Evolutionary conservation across 495 filamentous ascomycete genomes (phyloP), one percentile per base, ranked within the genome.

Genomic region (Xylaria flabelliformis): DNA sequence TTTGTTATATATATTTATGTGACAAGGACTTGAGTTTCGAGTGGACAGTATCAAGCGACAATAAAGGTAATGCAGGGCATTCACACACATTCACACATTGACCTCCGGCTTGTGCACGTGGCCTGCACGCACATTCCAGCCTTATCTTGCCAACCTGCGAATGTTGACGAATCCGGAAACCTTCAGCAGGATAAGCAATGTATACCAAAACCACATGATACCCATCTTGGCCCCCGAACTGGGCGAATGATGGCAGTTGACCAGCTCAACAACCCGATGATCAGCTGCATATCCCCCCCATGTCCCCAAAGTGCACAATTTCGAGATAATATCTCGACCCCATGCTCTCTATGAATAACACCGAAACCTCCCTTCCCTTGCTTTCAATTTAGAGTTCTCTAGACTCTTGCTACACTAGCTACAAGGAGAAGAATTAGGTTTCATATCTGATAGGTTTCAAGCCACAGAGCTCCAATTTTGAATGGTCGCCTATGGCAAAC

Each of bases 101-200:
- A 46, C 9, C 17, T 55, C 32, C 10, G 41, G 48, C 26, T 39
- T n/a, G n/a, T 73, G 77, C 77, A 77, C 77, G 77, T 79, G 77
- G 75, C 42, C 58, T 39, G 44, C 69, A 77, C 74, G 32, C 73
- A 72, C 73, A 79, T 79, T 77, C 77, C 75, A 77, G 75, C 74
- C 74, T 79, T 79, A 79, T 79, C 75, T 79, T 64, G 59, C 46
- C 32, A 48, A 12, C 32, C 72, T 65, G 67, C 71, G 62, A 73
- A 73, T 70, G 66, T 70, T 41, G 69, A 78, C 74, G 74, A 69
- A 78, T 76, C 67, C 74, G 76, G 76, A 73, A 70, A 66, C 46
- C 65, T 72, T 58, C 50, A 72, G 76, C 39, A 66, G 58, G 76
- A 73, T 72, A 74, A 76, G 66, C 65, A 69, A 64, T 17, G 75